phyloP scores from a whole-genome alignment of 2,329 filamentous ascomycete species.

The Cordyceps javanica region DNA sequence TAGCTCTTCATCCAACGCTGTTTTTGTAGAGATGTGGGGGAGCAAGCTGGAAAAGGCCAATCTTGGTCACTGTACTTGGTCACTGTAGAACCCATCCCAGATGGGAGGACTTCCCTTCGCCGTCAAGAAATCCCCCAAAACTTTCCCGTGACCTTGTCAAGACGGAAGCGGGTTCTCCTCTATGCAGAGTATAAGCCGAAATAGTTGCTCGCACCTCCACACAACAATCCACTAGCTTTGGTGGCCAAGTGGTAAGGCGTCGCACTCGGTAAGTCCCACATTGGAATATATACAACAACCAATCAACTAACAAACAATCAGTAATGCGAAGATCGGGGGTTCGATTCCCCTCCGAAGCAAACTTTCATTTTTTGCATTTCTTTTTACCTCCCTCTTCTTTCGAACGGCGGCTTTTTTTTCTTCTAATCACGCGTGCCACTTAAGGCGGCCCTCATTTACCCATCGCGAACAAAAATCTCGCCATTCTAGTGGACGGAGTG shows the following conservation, averaged over 20 bases:
- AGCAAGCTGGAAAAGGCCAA: too few relatives aligned
- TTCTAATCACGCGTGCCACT: background rate
- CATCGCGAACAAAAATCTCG: too few relatives aligned
- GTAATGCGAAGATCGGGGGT: slow-evolving; percentile 15
- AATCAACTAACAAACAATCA: background rate
- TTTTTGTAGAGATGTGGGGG: too few relatives aligned
- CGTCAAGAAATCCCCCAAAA: background rate
- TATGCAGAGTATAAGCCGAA: background rate
- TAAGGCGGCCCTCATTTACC: too few relatives aligned
- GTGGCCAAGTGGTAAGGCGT: slow-evolving; percentile 15
- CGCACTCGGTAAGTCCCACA: slow-evolving; percentile 11
- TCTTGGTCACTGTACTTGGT: too few relatives aligned
- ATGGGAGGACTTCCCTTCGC: too few relatives aligned
- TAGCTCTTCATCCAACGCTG: too few relatives aligned
- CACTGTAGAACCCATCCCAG: too few relatives aligned
- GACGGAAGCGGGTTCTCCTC: too few relatives aligned
- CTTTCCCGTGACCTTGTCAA: too few relatives aligned
- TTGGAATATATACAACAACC: background rate
- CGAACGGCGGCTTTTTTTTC: background rate
- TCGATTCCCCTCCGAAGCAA: slow-evolving; percentile 15
- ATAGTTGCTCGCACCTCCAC: background rate
- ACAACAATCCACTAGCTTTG: slow-evolving; percentile 7
- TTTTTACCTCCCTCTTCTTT: background rate
- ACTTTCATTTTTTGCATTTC: background rate
- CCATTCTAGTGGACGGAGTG: too few relatives aligned